Conservation (phyloP, 2,329 filamentous ascomycete genomes). For the Didymella keratinophila region DNA sequence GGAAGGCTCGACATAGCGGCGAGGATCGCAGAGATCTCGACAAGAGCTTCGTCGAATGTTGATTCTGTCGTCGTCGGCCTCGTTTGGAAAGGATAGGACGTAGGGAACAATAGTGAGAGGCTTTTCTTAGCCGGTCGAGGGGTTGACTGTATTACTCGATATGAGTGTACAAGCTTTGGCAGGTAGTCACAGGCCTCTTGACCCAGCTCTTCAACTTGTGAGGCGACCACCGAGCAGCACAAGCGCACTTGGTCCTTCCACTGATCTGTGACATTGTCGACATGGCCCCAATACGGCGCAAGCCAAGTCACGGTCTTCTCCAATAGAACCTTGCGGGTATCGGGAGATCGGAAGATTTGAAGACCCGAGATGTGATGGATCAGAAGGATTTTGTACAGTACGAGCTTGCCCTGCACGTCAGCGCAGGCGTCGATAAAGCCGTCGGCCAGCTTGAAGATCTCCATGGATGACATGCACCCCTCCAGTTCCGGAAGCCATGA, state of each 20-base stretch:
- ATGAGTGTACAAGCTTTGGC: conserved; percentile 89
- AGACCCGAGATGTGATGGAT: conserved; percentile 91
- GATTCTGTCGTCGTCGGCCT: conserved; percentile 68
- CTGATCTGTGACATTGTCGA: conserved; percentile 76
- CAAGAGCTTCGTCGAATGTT: conserved; percentile 82
- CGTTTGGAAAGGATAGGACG: conserved; percentile 85
- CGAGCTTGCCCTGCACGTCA: conserved; percentile 85
- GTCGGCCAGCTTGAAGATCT: conserved; percentile 89
- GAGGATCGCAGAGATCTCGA: conserved; percentile 88
- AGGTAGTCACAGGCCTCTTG: conserved; percentile 88
- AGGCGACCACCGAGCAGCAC: conserved; percentile 90
- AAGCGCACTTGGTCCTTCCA: conserved; percentile 93
- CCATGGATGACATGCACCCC: conserved; percentile 77
- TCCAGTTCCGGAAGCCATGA: conserved; percentile 94
- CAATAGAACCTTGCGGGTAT: conserved; percentile 76
- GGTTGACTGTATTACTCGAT: conserved; percentile 75
- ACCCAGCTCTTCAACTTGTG: conserved; percentile 79
- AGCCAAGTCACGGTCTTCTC: conserved; percentile 90
- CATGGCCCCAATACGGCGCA: conserved; percentile 88
- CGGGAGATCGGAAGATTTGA: conserved; percentile 79
- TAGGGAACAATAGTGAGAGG: conserved; percentile 89
- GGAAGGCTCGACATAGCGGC: conserved; percentile 80
- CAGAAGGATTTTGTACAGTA: conserved; percentile 89
- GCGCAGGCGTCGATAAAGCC: conserved; percentile 94
- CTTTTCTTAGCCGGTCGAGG: conserved; percentile 65